Evolutionary conservation across 768 basidiomycete species (phyloP).

Genomic region (Leccinellum rugosiceps): DNA sequence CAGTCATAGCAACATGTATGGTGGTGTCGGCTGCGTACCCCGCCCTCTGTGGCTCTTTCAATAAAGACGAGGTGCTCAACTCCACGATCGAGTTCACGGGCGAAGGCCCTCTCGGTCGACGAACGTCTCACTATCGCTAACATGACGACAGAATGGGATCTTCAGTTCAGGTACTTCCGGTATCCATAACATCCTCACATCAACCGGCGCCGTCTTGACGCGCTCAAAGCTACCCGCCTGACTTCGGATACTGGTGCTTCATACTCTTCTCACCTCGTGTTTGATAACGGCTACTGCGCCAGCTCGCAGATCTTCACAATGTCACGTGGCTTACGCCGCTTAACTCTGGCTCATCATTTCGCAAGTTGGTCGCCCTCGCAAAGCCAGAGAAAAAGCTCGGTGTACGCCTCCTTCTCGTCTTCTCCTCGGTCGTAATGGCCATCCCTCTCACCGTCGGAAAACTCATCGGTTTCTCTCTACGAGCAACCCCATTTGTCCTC

Average conservation of each 20-base stretch:
- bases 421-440: conserved; percentile 87
- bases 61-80: conserved; percentile 94
- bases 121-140: conserved; percentile 97
- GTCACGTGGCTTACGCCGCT: too few species aligned
- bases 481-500: conserved; percentile 52
- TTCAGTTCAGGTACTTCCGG: conserved; percentile 49
- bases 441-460: conserved; percentile 92
- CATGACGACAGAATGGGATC: conserved; percentile 99
- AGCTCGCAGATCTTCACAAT: too few species aligned
- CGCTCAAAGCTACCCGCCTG: conserved; percentile 53
- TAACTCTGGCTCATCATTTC: conserved; percentile 59
- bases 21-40: conserved; percentile 94
- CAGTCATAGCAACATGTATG: conserved; percentile 99
- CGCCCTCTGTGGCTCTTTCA: conserved; percentile 96
- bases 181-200: conserved; percentile 85
- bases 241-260: conserved; percentile 72
- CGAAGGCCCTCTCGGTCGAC: conserved; percentile 83
- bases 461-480: conserved; percentile 89
- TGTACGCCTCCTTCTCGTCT: conserved; percentile 77
- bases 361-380: conserved; percentile 75
- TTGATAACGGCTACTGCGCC: too few species aligned
- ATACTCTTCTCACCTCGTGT: conserved; percentile 84
- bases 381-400: conserved; percentile 82
- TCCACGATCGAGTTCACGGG: conserved; percentile 96
- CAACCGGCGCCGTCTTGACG: conserved; percentile 66